A percentile compares a stretch with the other conserved stretches of the same genome.
These are phyloP conservation scores for Komagataella phaffii DNA, from an alignment of 805 yeast genomes.

Conservation along the genomic window DNA sequence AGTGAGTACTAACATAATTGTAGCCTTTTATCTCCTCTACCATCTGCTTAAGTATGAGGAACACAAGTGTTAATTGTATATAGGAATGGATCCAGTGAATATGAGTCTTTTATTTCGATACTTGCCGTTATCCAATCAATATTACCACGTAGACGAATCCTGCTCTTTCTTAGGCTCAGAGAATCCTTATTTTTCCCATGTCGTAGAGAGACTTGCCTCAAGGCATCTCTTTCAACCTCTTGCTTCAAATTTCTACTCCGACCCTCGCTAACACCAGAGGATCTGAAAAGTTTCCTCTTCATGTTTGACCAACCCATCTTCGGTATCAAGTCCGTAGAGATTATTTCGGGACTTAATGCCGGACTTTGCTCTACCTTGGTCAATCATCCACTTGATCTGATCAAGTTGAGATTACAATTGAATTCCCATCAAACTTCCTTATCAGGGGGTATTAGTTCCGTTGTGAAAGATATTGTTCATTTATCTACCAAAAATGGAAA, in stretches of 20 bases:
- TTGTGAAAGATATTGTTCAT: slow-evolving; percentile 6
- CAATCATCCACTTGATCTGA: slow-evolving; percentile 82
- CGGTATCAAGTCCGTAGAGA: slow-evolving; percentile 22
- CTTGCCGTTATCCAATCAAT: neutral
- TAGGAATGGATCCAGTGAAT: neutral
- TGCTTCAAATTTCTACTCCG: neutral
- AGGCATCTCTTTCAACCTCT: neutral
- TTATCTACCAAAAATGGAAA: slow-evolving; percentile 4
- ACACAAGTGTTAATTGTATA: neutral
- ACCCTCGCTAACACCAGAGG: neutral
- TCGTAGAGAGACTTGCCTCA: neutral
- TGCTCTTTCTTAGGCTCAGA: neutral
- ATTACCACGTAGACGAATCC: neutral
- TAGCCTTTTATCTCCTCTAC: slow-evolving; percentile 65
- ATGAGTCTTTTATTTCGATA: neutral
- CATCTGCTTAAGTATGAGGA: slow-evolving; percentile 37
- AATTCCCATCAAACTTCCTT: slow-evolving; percentile 21
- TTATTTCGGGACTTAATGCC: slow-evolving; percentile 63
- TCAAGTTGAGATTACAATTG: slow-evolving; percentile 75
- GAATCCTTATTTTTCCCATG: neutral
- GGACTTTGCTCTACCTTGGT: slow-evolving; percentile 70
- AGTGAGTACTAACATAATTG: neutral
- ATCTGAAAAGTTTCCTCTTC: neutral
- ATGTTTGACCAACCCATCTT: neutral
- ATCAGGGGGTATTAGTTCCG: slow-evolving; percentile 13